Evolutionary conservation across 2,329 filamentous ascomycete genomes (phyloP).

Genomic region (Paecilomyces sp.): DNA sequence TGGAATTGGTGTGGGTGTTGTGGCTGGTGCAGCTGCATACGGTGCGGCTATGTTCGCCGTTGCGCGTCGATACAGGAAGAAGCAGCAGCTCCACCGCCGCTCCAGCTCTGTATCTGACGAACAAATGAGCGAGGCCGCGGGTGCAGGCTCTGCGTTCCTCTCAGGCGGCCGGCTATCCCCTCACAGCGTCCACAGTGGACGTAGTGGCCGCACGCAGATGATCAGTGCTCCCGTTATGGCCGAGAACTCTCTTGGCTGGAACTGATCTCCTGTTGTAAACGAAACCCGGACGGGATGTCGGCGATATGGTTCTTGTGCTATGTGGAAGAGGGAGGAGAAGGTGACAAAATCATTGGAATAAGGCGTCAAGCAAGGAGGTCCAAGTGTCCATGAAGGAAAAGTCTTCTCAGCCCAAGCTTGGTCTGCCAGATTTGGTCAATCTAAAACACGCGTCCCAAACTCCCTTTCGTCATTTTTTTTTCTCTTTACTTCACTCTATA

Average conservation of each 20-base stretch:
- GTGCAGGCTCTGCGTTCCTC: conserved; percentile 26
- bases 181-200: conserved; percentile 59
- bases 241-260: conserved; percentile 94
- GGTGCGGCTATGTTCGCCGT: conserved; percentile 92
- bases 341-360: neutral
- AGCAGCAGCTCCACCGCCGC: conserved; percentile 69
- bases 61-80: conserved; percentile 82
- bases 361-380: neutral
- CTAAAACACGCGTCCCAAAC: conserved; percentile 6
- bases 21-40: conserved; percentile 75
- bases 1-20: conserved; percentile 68
- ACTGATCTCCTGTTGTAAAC: conserved; percentile 46
- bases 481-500: conserved; percentile 9
- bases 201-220: conserved; percentile 59
- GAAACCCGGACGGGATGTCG: conserved; percentile 5
- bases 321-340: neutral
- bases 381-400: neutral
- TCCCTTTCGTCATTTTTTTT: conserved; percentile 10
- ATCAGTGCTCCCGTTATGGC: conserved; percentile 88
- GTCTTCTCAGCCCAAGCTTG: conserved; percentile 1
- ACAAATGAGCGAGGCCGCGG: conserved; percentile 61
- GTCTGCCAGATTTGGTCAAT: conserved; percentile 10
- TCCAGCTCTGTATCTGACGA: conserved; percentile 62
- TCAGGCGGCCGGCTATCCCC: conserved; percentile 39
- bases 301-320: neutral